Percentiles rank a stretch among this genome's conserved stretches.
These are phyloP conservation scores for Massarina eburnea DNA, from an alignment of 2,329 filamentous ascomycete species.

Conservation along the genomic window DNA sequence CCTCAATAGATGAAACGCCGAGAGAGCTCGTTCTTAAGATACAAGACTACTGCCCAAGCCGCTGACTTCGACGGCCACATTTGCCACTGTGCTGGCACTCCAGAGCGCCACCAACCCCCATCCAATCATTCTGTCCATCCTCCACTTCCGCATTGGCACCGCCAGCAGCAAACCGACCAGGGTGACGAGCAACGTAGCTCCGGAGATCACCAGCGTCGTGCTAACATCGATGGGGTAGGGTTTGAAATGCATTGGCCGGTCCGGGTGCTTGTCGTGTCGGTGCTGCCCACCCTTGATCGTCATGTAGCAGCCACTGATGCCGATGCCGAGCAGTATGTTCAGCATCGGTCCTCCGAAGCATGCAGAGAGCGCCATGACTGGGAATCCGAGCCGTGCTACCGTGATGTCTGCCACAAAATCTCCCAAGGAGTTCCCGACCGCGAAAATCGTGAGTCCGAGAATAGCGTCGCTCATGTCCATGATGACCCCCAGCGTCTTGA, in stretches of 20 bases:
- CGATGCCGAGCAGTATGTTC: conserved; percentile 93
- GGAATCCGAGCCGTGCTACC: conserved; percentile 87
- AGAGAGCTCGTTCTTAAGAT: conserved; percentile 13
- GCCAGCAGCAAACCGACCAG: conserved; percentile 75
- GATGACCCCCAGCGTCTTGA: conserved; percentile 91
- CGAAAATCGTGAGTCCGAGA: conserved; percentile 91
- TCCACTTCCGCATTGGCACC: conserved; percentile 61
- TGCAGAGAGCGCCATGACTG: conserved; percentile 91
- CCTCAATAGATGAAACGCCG: conserved; percentile 12
- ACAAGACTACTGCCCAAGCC: conserved; percentile 40
- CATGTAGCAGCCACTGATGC: conserved; percentile 88
- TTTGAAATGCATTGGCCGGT: conserved; percentile 65
- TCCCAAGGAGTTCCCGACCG: conserved; percentile 91
- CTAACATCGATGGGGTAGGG: conserved; percentile 83
- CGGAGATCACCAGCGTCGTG: conserved; percentile 81
- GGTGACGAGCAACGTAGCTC: conserved; percentile 79
- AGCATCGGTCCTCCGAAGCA: conserved; percentile 99
- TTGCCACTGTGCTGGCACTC: conserved; percentile 75
- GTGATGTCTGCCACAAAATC: conserved; percentile 95
- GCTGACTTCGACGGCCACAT: conserved; percentile 75
- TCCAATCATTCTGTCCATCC: conserved; percentile 59
- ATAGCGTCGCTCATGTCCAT: conserved; percentile 93
- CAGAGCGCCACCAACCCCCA: conserved; percentile 79
- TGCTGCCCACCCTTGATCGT: conserved; percentile 70
- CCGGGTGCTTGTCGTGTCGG: conserved; percentile 67